phyloP scores from a whole-genome alignment of 306 rosid species.

The Psophocarpus tetragonolobus region DNA sequence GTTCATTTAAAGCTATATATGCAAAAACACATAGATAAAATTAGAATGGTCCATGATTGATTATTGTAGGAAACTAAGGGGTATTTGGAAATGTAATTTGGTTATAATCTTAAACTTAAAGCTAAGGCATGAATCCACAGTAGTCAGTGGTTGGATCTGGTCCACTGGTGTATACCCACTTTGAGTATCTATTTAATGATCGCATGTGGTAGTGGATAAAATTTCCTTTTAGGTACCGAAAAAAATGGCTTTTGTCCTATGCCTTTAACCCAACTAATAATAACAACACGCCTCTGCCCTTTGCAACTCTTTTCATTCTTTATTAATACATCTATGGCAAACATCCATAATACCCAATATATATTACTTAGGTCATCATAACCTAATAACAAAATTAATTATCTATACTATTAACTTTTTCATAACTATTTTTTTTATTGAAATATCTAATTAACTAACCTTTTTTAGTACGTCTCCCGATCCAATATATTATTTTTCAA shows the following conservation, averaged over 20 bases:
- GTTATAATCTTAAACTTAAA: slow-evolving; percentile 10
- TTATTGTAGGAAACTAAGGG: not conserved
- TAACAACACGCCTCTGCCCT: too few species aligned
- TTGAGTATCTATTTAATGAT: slow-evolving; percentile 38
- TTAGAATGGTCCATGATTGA: slow-evolving; percentile 29
- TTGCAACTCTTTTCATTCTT: not conserved
- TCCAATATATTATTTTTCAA: too few species aligned
- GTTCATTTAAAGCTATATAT: not conserved
- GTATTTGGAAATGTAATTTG: slow-evolving; percentile 15
- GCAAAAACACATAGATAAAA: not conserved
- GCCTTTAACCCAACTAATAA: slow-evolving; percentile 33
- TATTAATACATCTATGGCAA: not conserved
- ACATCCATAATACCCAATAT: not conserved
- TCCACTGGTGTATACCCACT: slow-evolving; percentile 33
- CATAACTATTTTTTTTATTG: too few species aligned
- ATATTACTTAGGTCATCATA: not conserved
- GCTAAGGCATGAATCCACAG: slow-evolving; percentile 25
- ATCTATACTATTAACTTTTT: too few species aligned
- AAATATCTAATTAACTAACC: too few species aligned
- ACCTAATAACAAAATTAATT: not conserved
- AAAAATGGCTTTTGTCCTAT: slow-evolving; percentile 39
- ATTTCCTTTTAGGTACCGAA: slow-evolving; percentile 32
- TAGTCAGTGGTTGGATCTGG: slow-evolving; percentile 33
- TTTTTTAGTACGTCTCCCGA: too few species aligned
- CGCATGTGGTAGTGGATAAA: slow-evolving; percentile 32